Percentiles rank a stretch among this genome's conserved stretches.
Conservation (phyloP, 73 alveolate species). For the Paramecium caudatum region DNA sequence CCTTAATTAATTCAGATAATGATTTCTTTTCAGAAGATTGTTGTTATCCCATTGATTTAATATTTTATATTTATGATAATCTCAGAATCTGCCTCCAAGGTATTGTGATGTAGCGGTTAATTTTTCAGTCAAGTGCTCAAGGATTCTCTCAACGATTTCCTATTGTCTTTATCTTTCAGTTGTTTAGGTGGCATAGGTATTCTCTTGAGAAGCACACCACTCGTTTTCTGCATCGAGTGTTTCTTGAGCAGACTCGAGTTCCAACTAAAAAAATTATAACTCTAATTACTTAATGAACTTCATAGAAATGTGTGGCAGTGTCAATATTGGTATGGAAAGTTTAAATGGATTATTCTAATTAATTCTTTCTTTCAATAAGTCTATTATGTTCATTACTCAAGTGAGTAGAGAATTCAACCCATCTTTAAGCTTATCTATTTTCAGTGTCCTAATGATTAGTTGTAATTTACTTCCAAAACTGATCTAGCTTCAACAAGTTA, state of each 20-base stretch:
- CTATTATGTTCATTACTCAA: conserved; percentile 68
- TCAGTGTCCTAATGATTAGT: conserved; percentile 31
- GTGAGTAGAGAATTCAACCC: conserved; percentile 67
- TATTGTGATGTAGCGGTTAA: conserved; percentile 68
- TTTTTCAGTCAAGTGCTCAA: conserved; percentile 59
- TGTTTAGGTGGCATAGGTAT: not conserved
- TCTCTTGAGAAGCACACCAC: conserved; percentile 54
- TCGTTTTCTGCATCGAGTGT: conserved; percentile 61
- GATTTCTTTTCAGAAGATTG: not conserved
- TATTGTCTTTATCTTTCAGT: conserved; percentile 54
- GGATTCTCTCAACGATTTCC: conserved; percentile 47
- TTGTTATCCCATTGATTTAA: conserved; percentile 16
- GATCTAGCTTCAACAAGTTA: conserved; percentile 52
- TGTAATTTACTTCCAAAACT: conserved; percentile 30
- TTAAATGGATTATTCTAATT: conserved; percentile 64
- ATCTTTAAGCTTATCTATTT: conserved; percentile 69
- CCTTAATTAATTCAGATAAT: not conserved
- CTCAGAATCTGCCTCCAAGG: conserved; percentile 71
- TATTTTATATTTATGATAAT: conserved; percentile 27
- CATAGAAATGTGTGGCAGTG: conserved; percentile 63
- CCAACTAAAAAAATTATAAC: not conserved
- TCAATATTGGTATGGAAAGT: conserved; percentile 32
- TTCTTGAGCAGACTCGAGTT: conserved; percentile 60
- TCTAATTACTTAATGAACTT: conserved; percentile 38
- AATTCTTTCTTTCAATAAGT: conserved; percentile 68